Percentiles rank a stretch among this genome's conserved stretches.
phyloP scores from a whole-genome alignment of 2,329 filamentous ascomycete species.

The Ascochyta fabae region DNA sequence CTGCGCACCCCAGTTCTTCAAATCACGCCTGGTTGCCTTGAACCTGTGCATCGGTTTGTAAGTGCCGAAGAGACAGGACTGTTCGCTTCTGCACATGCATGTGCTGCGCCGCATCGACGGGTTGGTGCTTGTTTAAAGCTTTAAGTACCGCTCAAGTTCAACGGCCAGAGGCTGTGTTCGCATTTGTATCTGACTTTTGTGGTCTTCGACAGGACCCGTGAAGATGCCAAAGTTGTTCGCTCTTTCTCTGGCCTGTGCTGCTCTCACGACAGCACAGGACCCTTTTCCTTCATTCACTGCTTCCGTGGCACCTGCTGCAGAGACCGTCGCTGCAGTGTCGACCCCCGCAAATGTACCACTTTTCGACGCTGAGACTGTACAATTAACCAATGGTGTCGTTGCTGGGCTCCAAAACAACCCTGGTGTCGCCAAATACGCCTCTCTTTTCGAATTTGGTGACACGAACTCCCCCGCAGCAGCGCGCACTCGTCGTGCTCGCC shows the following conservation, averaged over 20 bases:
- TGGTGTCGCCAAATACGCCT: slow-evolving; percentile 28
- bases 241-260: slow-evolving; percentile 22
- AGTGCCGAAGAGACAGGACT: not conserved
- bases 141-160: not conserved
- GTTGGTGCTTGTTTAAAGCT: not conserved
- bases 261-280: slow-evolving; percentile 25
- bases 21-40: slow-evolving; percentile 1
- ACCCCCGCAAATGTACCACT: slow-evolving; percentile 31
- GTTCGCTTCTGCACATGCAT: not conserved
- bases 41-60: slow-evolving; percentile 19
- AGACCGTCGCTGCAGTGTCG: slow-evolving; percentile 26
- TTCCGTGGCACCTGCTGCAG: slow-evolving; percentile 34
- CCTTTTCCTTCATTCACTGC: slow-evolving; percentile 23
- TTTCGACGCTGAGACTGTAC: slow-evolving; percentile 30
- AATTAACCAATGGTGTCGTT: slow-evolving; percentile 36
- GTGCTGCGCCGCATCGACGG: not conserved
- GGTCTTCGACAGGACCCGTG: not conserved
- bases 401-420: slow-evolving; percentile 25
- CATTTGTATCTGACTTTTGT: slow-evolving; percentile 2
- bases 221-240: slow-evolving; percentile 27
- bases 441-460: slow-evolving; percentile 48
- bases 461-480: slow-evolving; percentile 11
- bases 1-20: not conserved
- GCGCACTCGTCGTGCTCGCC: slow-evolving; percentile 17
- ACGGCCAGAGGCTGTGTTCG: not conserved